phyloP scores from a whole-genome alignment of 352 stramenopile species.

The Phytophthora citrophthora region DNA sequence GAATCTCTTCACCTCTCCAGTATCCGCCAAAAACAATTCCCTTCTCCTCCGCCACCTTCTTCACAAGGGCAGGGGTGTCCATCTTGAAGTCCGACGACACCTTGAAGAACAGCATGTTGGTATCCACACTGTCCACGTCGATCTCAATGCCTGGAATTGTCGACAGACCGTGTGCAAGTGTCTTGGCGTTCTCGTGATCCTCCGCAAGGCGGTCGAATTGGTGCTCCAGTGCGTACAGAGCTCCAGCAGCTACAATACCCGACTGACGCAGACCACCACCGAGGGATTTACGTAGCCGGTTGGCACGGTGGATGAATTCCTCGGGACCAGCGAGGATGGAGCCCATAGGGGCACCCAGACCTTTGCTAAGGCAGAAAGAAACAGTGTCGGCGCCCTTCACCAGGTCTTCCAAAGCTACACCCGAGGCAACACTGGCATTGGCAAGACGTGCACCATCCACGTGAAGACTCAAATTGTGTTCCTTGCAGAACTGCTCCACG shows the following conservation, averaged over 20 bases:
- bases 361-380: constrained; percentile 96
- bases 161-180: constrained; percentile 71
- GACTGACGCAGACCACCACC: constrained; percentile 97
- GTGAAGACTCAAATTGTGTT: constrained; percentile 91
- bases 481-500: constrained; percentile 72
- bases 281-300: constrained; percentile 94
- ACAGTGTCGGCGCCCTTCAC: constrained; percentile 90
- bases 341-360: constrained; percentile 92
- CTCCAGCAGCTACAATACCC: constrained; percentile 92
- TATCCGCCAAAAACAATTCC: constrained; percentile 77
- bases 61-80: constrained; percentile 50
- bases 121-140: constrained; percentile 69
- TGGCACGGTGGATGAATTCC: constrained; percentile 90
- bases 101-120: constrained; percentile 89
- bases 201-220: constrained; percentile 82
- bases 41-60: constrained; percentile 65
- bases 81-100: constrained; percentile 62
- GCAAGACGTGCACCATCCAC: constrained; percentile 96
- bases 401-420: constrained; percentile 73
- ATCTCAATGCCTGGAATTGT: constrained; percentile 73
- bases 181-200: constrained; percentile 85
- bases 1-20: constrained; percentile 65
- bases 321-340: constrained; percentile 91
- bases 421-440: constrained; percentile 91
- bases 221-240: constrained; percentile 90